These are phyloP conservation scores for Fusarium sp. DNA, from an alignment of 2,329 filamentous ascomycete genomes.

Conservation along the genomic window DNA sequence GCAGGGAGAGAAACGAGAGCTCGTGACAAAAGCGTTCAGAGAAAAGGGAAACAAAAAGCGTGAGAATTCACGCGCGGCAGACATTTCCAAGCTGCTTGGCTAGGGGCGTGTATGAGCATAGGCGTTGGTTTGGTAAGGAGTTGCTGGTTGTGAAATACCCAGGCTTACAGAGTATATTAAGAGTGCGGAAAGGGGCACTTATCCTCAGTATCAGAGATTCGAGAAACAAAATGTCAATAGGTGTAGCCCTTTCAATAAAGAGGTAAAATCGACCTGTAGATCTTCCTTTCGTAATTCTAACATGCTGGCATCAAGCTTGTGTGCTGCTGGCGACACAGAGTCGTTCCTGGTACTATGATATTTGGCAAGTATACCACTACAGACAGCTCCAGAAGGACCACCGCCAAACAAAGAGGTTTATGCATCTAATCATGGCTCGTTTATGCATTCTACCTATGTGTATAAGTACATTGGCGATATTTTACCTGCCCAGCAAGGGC, in stretches of 20 bases:
- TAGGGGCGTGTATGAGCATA: slow-evolving; percentile 16
- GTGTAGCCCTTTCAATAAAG: not conserved
- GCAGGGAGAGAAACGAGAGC: slow-evolving; percentile 79
- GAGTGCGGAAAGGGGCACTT: not conserved
- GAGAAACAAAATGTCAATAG: not conserved
- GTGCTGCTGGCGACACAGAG: not conserved
- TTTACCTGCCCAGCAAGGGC: slow-evolving; percentile 11
- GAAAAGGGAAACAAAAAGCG: slow-evolving; percentile 71
- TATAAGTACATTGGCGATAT: slow-evolving; percentile 19
- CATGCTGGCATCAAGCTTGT: not conserved
- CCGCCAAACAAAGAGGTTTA: not conserved
- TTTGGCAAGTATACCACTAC: not conserved
- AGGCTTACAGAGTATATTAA: not conserved
- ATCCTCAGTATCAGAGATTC: not conserved
- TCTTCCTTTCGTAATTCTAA: not conserved
- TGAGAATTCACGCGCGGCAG: slow-evolving; percentile 67
- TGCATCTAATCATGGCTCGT: slow-evolving; percentile 14
- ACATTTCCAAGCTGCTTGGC: slow-evolving; percentile 61
- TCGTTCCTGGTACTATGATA: not conserved
- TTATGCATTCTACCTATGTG: slow-evolving; percentile 34
- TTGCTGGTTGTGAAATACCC: slow-evolving; percentile 4
- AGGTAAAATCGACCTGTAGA: not conserved
- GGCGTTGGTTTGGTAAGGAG: not conserved
- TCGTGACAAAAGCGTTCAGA: slow-evolving; percentile 82
- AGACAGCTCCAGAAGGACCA: no score